A percentile compares a stretch with the other conserved stretches of the same genome.
Conservation (phyloP, 495 filamentous ascomycete species). For the Hypoxylon crocopeplum region DNA sequence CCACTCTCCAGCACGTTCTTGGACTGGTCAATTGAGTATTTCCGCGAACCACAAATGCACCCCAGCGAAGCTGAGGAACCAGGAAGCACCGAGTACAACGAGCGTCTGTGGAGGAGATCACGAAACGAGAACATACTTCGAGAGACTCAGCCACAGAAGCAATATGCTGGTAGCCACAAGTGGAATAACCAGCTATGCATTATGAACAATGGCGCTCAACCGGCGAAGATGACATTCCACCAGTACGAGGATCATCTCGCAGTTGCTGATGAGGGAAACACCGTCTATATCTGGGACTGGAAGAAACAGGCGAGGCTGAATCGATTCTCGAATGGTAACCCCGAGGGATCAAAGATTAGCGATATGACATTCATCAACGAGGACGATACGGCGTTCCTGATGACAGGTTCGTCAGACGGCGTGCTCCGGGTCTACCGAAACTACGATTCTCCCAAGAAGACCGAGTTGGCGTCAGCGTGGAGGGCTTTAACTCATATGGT, state of each 20-base stretch:
- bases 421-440: slow-evolving; percentile 93
- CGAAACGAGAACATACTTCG: slow-evolving; percentile 91
- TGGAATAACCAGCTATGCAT: slow-evolving; percentile 82
- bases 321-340: slow-evolving; percentile 93
- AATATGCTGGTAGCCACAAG: slow-evolving; percentile 77
- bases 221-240: slow-evolving; percentile 91
- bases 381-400: slow-evolving; percentile 91
- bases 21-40: slow-evolving; percentile 97
- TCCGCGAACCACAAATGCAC: slow-evolving; percentile 99
- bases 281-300: slow-evolving; percentile 93
- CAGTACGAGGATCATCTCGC: slow-evolving; percentile 97
- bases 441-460: slow-evolving; percentile 73
- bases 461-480: slow-evolving; percentile 91
- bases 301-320: slow-evolving; percentile 72
- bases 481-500: slow-evolving; percentile 91
- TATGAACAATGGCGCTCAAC: slow-evolving; percentile 87
- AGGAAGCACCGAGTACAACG: slow-evolving; percentile 95
- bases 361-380: slow-evolving; percentile 98
- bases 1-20: slow-evolving; percentile 85
- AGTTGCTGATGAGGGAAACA: slow-evolving; percentile 92
- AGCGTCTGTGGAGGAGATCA: slow-evolving; percentile 88
- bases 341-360: slow-evolving; percentile 86
- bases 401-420: slow-evolving; percentile 94
- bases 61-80: slow-evolving; percentile 94
- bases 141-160: slow-evolving; percentile 91